A percentile compares a stretch with the other conserved stretches of the same genome.
Conservation (phyloP, 441 rosid species). For the Erodium moschatum region DNA sequence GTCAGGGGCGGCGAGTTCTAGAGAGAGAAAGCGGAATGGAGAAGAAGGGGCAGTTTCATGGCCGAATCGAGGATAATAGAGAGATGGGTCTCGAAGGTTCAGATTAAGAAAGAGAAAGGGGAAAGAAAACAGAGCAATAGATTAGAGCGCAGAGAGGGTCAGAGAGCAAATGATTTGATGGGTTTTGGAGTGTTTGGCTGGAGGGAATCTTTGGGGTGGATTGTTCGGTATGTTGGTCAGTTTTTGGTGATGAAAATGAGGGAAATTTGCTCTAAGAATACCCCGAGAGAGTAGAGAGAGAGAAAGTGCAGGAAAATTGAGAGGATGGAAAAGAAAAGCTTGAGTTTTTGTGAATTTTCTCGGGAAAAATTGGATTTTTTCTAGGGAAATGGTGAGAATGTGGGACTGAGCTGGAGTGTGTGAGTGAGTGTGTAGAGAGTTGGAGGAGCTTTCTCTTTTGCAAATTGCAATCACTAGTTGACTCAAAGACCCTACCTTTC, state of each 20-base stretch:
- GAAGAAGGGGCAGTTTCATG: not conserved
- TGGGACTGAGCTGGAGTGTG: not conserved
- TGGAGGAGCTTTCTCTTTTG: no score
- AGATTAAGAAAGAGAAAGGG: not conserved
- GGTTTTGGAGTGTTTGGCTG: conserved; percentile 6
- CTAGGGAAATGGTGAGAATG: conserved; percentile 1
- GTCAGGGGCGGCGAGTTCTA: not conserved
- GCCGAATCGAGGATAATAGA: not conserved
- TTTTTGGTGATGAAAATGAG: conserved; percentile 16
- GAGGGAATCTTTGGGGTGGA: conserved; percentile 13
- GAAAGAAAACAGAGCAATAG: not conserved
- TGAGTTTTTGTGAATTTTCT: no score
- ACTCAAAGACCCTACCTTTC: no score
- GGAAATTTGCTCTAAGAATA: no score
- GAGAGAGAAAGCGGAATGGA: not conserved
- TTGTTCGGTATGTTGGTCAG: conserved; percentile 22
- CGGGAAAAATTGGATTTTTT: not conserved
- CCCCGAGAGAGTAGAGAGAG: not conserved
- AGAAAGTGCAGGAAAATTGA: not conserved
- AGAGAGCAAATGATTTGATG: not conserved
- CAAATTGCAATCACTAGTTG: no score
- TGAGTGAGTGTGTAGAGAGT: not conserved
- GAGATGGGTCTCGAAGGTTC: not conserved
- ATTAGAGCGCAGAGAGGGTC: no score
- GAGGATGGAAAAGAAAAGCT: not conserved